Base-by-base conservation (phyloP, 306 rosid species). In the Hippophae tibetana region DNA sequence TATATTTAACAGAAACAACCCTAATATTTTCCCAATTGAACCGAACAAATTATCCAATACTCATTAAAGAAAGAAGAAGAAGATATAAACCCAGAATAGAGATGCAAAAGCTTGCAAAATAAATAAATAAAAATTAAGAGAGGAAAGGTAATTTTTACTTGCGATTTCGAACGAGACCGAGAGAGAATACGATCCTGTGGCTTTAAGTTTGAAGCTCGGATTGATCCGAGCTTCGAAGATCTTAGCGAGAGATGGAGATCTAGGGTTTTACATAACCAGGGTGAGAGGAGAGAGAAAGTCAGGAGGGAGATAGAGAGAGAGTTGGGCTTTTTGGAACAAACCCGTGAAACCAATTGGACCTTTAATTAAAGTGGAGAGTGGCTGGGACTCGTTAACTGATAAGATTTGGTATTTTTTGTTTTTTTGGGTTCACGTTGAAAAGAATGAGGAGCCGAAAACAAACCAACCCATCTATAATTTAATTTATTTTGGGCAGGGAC, bases 271-370 rank as follows among this genome's bases (percentile, higher is more conserved):
- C 86, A 76, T 78, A 23, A 52, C 45, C 76, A 54, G 81, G 38
- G 72, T 47, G 83, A 69, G 49, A 40, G 72, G 52, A 2, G 51
- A 11, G 63, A 58, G 47, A 41, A 52, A 49, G 71, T 7, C 57
- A 9, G 38, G 27, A 25, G 42, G 3, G 66, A 54, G 78, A 70
- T 62, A 63, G 44, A 59, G 76, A 71, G 66, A 58, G 74, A 76
- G 83, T 81, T 92, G 88, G 96, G 96, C 96, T 95, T 87, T 84
- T 69, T 10, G 47, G 56, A 72, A 69, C 67, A 43, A 74, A 86
- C 95, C 95, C 94, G 94, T 60, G 69, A 83, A 68, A 74, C 81
- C 75, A 81, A 85, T 80, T 85, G 99, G 99, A 92, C 96, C 93
- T 75, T 66, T 14, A 31, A n/a, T 27, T 3, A 25, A 46, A 13